These are phyloP conservation scores for Cyberlindnera xylosilytica DNA, from an alignment of 805 yeast species.

Conservation along the genomic window DNA sequence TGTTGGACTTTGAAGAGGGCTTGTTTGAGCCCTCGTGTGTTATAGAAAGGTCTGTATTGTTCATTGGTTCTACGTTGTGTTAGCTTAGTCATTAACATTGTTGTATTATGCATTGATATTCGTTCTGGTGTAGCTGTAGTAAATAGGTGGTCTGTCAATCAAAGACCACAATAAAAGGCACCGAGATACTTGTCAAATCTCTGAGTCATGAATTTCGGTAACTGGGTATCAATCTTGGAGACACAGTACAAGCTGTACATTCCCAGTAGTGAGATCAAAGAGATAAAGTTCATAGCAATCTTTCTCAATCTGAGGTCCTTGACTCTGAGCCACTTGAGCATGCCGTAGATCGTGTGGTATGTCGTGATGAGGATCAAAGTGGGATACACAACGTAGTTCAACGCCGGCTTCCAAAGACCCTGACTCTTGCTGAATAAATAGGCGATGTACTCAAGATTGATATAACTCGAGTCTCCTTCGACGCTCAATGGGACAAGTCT, in stretches of 20 bases:
- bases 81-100: too few species aligned
- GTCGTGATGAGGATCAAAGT: conserved; percentile 36
- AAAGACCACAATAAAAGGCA: conserved; percentile 9
- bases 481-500: conserved; percentile 48
- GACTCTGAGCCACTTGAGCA: conserved; percentile 42
- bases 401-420: conserved; percentile 22
- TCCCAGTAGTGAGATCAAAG: conserved; percentile 35
- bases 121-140: too few species aligned
- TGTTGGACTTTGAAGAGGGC: too few species aligned
- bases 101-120: too few species aligned
- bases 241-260: conserved; percentile 32
- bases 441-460: conserved; percentile 51
- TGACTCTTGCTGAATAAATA: conserved; percentile 31
- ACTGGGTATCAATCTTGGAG: conserved; percentile 2
- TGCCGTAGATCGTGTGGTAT: conserved; percentile 57
- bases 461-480: conserved; percentile 63
- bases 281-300: conserved; percentile 42
- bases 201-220: conserved; percentile 17
- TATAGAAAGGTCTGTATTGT: too few species aligned
- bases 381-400: conserved; percentile 33
- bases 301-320: conserved; percentile 39
- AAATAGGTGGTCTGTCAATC: too few species aligned
- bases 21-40: too few species aligned
- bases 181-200: conserved; percentile 21
- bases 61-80: too few species aligned